These are phyloP conservation scores for Xanthoconium purpureum DNA, from an alignment of 768 basidiomycete species.

Conservation along the genomic window DNA sequence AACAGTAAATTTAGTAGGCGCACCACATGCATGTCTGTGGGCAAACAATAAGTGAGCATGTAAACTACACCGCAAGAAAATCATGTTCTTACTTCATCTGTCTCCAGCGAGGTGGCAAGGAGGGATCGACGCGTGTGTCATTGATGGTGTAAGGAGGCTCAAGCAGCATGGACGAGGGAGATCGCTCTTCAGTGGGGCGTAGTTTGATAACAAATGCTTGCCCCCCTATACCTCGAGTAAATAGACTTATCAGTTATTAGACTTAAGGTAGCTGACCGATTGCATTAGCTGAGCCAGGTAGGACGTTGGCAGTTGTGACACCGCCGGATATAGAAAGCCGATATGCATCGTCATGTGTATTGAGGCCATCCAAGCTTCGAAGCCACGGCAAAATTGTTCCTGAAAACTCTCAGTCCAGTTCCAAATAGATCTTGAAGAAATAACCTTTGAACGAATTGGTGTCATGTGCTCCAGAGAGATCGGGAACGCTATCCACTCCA, in stretches of 20 bases:
- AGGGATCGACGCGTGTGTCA: slow-evolving; percentile 37
- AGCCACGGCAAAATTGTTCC: slow-evolving; percentile 74
- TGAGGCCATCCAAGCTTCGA: slow-evolving; percentile 77
- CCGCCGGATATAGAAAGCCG: slow-evolving; percentile 79
- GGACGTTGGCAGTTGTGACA: slow-evolving; percentile 78
- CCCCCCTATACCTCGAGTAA: slow-evolving; percentile 51
- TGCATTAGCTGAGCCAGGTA: slow-evolving; percentile 74
- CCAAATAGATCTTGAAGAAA: background rate
- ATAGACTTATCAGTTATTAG: slow-evolving; percentile 1
- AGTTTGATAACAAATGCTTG: slow-evolving; percentile 88
- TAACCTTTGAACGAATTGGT: slow-evolving; percentile 57
- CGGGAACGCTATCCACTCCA: slow-evolving; percentile 66
- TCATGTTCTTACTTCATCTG: slow-evolving; percentile 64
- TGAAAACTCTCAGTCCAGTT: slow-evolving; percentile 2
- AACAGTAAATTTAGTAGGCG: background rate
- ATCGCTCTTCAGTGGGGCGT: slow-evolving; percentile 70
- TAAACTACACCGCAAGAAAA: background rate
- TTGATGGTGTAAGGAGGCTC: slow-evolving; percentile 74
- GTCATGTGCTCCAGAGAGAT: slow-evolving; percentile 49
- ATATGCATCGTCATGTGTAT: slow-evolving; percentile 80
- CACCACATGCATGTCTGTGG: slow-evolving; percentile 60
- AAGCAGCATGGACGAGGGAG: slow-evolving; percentile 76
- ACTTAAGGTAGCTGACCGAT: slow-evolving; percentile 51
- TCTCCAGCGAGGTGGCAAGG: slow-evolving; percentile 60
- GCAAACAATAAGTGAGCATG: slow-evolving; percentile 3